Evolutionary conservation across 73 alveolate species (phyloP).

Genomic region (Paramecium primaurelia): DNA sequence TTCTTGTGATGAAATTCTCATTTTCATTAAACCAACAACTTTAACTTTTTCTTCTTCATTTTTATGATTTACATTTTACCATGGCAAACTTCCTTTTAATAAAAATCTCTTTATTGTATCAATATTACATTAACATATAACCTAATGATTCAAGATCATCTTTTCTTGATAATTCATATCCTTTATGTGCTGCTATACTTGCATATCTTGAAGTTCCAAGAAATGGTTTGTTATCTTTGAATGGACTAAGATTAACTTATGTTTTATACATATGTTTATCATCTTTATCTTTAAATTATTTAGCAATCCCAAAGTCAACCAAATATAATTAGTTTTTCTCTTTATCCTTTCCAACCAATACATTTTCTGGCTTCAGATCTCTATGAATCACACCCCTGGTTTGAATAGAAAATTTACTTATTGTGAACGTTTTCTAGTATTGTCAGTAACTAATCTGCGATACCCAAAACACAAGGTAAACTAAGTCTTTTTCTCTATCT

Average conservation of each 20-base stretch:
- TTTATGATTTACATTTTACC: constrained; percentile 90
- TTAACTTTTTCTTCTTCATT: constrained; percentile 88
- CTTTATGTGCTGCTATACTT: constrained; percentile 77
- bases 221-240: constrained; percentile 69
- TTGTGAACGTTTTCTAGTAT: constrained; percentile 61
- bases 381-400: constrained; percentile 61
- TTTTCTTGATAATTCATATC: constrained; percentile 85
- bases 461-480: constrained; percentile 54
- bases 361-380: constrained; percentile 70
- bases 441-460: constrained; percentile 62
- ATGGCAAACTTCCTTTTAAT: constrained; percentile 78
- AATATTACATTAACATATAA: constrained; percentile 66
- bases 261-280: not conserved
- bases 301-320: constrained; percentile 67
- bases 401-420: not conserved
- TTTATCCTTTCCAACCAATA: constrained; percentile 61
- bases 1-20: constrained; percentile 79
- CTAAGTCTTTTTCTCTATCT: constrained; percentile 48
- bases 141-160: constrained; percentile 80
- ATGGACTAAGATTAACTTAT: not conserved
- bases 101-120: constrained; percentile 47
- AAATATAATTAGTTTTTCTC: constrained; percentile 49
- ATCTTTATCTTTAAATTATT: constrained; percentile 40
- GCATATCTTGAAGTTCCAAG: constrained; percentile 83
- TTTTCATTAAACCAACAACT: constrained; percentile 81